phyloP scores from a whole-genome alignment of 2,329 filamentous ascomycete species.

The Exserohilum turcica region DNA sequence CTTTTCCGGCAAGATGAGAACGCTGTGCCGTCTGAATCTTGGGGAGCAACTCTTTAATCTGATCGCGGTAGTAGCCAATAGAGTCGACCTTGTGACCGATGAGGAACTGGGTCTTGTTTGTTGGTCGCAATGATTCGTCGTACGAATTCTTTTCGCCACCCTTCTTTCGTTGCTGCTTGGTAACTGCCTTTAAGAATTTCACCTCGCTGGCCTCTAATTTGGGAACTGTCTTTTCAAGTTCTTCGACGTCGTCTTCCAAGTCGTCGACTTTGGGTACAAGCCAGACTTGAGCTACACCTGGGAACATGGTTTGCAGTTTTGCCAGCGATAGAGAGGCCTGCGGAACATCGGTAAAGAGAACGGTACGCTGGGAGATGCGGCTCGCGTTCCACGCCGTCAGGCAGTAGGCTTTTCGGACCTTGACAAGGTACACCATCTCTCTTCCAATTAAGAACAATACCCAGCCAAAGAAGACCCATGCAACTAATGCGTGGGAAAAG shows the following conservation, averaged over 20 bases:
- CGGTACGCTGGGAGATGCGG: conserved; percentile 54
- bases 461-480: conserved; percentile 51
- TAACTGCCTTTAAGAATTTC: conserved; percentile 36
- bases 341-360: conserved; percentile 56
- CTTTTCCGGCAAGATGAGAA: conserved; percentile 68
- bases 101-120: conserved; percentile 47
- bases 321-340: conserved; percentile 46
- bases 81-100: conserved; percentile 63
- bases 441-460: conserved; percentile 53
- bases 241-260: conserved; percentile 50
- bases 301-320: conserved; percentile 47
- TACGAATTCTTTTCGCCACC: conserved; percentile 61
- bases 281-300: conserved; percentile 52
- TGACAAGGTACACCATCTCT: conserved; percentile 54
- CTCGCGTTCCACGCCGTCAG: conserved; percentile 51
- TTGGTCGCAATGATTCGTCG: conserved; percentile 64
- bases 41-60: conserved; percentile 74
- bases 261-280: conserved; percentile 53
- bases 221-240: conserved; percentile 50
- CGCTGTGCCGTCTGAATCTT: conserved; percentile 70
- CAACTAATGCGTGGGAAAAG: conserved; percentile 52
- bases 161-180: conserved; percentile 6
- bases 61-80: conserved; percentile 80
- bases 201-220: conserved; percentile 54
- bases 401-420: conserved; percentile 55